Base-by-base conservation (phyloP, 768 basidiomycete species). In the Russula griseocarnosa region DNA sequence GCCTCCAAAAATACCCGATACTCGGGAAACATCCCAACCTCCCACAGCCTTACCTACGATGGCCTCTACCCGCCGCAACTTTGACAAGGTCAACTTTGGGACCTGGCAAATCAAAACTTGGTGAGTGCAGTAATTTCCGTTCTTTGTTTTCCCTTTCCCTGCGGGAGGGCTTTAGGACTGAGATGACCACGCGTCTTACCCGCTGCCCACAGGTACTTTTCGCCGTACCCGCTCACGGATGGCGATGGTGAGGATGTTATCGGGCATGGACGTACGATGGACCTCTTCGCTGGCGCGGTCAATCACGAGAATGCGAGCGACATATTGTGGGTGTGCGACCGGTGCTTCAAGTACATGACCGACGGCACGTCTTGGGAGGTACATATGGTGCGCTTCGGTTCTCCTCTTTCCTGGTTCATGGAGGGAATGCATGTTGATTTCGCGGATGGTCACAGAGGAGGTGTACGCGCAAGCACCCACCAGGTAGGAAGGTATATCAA, bases 341-440 rank as follows among this genome's bases (percentile, higher is more conserved):
- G 85, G 65, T 99, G 96, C 77, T 97, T 98, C 86, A 98, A 97
- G 76, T 99, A 99, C 72, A 92, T 94, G 87, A 78, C 85, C 2
- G 87, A 92, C 52, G 82, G 84, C 18, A 74, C 76, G 1, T 77
- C 79, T 24, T 95, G 89, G 85, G 88, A 85, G 65, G 79, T 87
- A 65, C 87, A 90, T 69, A 80, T 83, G 49, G 82, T 88, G 69
- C 70, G 83, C 74, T 9, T 13, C 14, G 13, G 11, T 10, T 49
- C 26, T 20, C 42, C 36, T 28, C 9, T 52, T 26, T 5, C 46
- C 47, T 22, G 16, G 32, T 46, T 9, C n/a, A 30, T 34, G 20
- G 20, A 28, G 34, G 7, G 26, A 26, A 34, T 8, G 26, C n/a
- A 24, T 52, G 13, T 26, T 58, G 24, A 6, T 28, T 13, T 36